These are phyloP conservation scores for Aspergillus sp. DNA, from an alignment of 2,329 filamentous ascomycete genomes.

Conservation along the genomic window DNA sequence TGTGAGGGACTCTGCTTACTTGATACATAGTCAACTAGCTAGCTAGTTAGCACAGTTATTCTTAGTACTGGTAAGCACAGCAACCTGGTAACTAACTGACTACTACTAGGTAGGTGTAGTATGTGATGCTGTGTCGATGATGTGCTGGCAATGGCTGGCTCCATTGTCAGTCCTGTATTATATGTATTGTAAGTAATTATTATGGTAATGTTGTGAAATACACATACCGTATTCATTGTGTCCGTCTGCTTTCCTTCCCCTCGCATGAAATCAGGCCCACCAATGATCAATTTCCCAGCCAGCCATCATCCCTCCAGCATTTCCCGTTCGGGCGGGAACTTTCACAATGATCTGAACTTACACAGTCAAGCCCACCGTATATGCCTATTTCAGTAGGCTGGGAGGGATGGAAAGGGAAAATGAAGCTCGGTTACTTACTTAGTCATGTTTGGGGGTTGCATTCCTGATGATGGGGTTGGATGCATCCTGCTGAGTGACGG, in stretches of 20 bases:
- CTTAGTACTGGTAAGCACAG: background rate
- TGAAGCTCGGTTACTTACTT: no score
- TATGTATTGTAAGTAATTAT: no score
- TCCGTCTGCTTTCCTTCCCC: constrained; percentile 3
- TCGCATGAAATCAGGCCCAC: constrained; percentile 18
- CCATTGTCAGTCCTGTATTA: background rate
- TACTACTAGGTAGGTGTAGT: no score
- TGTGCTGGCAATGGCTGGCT: background rate
- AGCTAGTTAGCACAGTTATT: background rate
- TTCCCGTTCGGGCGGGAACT: background rate
- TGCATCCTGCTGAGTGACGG: background rate
- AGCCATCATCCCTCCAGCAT: constrained; percentile 9
- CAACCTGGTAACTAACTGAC: background rate
- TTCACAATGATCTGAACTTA: background rate
- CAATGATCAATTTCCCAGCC: constrained; percentile 17
- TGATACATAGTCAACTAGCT: background rate
- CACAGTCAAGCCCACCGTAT: background rate
- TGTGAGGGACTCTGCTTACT: background rate
- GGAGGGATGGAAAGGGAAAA: no score
- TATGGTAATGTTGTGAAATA: no score
- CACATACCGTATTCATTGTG: background rate
- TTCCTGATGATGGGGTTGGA: background rate
- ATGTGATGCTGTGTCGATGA: background rate
- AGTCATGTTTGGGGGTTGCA: background rate
- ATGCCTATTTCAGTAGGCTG: no score